Conservation (phyloP, 148 eudicot genomes). For the Rhododendron mucronatum region DNA sequence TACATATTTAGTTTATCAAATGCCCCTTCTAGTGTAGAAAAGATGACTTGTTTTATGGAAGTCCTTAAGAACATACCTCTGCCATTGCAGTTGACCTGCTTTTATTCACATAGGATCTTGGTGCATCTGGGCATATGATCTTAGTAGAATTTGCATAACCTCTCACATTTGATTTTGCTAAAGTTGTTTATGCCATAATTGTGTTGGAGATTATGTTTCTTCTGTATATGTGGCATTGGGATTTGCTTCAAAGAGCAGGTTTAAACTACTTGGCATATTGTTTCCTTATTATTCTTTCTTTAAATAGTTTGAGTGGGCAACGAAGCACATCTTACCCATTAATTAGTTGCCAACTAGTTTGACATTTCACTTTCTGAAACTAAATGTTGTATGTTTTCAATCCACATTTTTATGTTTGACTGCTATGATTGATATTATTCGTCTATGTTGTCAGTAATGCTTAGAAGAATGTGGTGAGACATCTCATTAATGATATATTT, state of each 20-base stretch:
- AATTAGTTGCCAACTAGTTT: not conserved
- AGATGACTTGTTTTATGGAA: not conserved
- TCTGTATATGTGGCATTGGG: not conserved
- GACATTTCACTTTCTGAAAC: not conserved
- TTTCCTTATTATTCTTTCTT: not conserved
- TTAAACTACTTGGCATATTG: not conserved
- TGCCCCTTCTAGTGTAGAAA: not conserved
- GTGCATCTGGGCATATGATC: not conserved
- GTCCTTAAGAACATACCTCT: not conserved
- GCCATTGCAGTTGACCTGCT: not conserved
- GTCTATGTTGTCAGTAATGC: not conserved
- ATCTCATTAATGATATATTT: not conserved
- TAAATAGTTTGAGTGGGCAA: not conserved
- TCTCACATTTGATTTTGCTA: not conserved
- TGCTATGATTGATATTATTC: conserved; percentile 2
- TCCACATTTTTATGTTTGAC: not conserved
- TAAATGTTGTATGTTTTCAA: not conserved
- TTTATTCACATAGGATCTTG: not conserved
- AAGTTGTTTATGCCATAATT: not conserved
- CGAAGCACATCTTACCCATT: not conserved
- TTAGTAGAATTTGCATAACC: not conserved
- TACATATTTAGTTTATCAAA: not conserved
- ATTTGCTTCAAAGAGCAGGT: not conserved
- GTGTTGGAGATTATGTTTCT: not conserved
- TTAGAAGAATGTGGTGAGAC: not conserved